A percentile compares a stretch with the other conserved stretches of the same genome.
Evolutionary conservation across 73 alveolate genomes (phyloP).

Genomic region (Paramecium octaurelia): DNA sequence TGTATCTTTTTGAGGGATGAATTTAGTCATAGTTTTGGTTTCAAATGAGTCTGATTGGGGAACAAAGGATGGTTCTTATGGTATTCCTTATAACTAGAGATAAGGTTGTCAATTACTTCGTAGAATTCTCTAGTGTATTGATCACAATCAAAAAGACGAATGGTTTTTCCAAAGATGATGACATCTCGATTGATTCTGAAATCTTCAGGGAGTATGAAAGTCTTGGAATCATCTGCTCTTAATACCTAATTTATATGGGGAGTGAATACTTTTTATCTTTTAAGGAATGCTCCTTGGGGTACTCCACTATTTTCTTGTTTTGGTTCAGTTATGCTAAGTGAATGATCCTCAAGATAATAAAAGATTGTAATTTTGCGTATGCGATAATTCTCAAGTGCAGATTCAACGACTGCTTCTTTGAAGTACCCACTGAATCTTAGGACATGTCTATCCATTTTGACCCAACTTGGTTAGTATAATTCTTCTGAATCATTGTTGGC

Average conservation of each 20-base stretch:
- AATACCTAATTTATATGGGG: conserved; percentile 47
- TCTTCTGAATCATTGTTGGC: conserved; percentile 68
- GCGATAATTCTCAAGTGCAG: conserved; percentile 88
- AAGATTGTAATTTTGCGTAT: conserved; percentile 76
- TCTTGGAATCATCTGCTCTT: conserved; percentile 73
- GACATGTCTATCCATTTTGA: conserved; percentile 90
- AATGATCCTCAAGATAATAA: conserved; percentile 89
- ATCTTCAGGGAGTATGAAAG: conserved; percentile 75
- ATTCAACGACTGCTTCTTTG: conserved; percentile 93
- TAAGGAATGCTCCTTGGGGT: conserved; percentile 92
- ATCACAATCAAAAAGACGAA: conserved; percentile 84
- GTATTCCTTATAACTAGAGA: neutral
- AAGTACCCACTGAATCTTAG: conserved; percentile 87
- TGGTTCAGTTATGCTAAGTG: conserved; percentile 84
- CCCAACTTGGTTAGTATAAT: conserved; percentile 92
- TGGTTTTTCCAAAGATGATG: conserved; percentile 72
- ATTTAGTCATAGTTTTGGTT: conserved; percentile 32
- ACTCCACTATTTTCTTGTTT: conserved; percentile 86
- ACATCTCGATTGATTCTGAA: conserved; percentile 80
- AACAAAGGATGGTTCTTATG: neutral
- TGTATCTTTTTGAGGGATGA: conserved; percentile 65
- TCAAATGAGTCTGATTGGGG: neutral
- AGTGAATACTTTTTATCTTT: conserved; percentile 68
- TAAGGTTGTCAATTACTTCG: neutral
- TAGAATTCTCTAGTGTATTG: conserved; percentile 88